Evolutionary conservation across 176 grass and related monocot species (phyloP).

Genomic region (Aechmea fasciata): DNA sequence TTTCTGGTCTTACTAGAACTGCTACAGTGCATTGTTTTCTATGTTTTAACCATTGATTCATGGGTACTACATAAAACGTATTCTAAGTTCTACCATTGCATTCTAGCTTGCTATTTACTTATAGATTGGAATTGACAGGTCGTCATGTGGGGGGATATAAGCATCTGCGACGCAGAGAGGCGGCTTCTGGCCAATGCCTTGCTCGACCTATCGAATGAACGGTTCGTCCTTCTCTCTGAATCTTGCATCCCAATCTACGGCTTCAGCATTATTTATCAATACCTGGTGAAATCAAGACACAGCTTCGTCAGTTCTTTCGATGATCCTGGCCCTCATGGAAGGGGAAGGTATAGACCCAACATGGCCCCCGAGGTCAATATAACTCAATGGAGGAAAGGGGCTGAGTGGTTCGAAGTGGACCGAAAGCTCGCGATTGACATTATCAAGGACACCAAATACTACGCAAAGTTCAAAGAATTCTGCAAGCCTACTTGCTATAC

Average conservation of each 20-base stretch:
- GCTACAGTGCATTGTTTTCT: too few species aligned
- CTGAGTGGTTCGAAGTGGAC: slow-evolving; percentile 65
- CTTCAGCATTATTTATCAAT: slow-evolving; percentile 32
- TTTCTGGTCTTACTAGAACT: too few species aligned
- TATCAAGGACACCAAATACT: slow-evolving; percentile 36
- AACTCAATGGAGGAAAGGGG: slow-evolving; percentile 50
- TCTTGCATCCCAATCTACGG: slow-evolving; percentile 43
- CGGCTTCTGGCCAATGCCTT: slow-evolving; percentile 67
- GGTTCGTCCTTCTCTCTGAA: slow-evolving; percentile 68
- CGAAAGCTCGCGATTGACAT: slow-evolving; percentile 26
- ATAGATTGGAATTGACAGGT: slow-evolving; percentile 17
- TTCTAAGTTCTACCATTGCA: too few species aligned
- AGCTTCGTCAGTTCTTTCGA: slow-evolving; percentile 53
- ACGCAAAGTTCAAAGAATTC: slow-evolving; percentile 35
- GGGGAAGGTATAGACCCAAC: slow-evolving; percentile 28
- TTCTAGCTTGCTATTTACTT: too few species aligned
- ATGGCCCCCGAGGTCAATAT: slow-evolving; percentile 28
- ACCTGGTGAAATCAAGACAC: slow-evolving; percentile 27
- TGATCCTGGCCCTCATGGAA: slow-evolving; percentile 38
- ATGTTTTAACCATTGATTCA: too few species aligned
- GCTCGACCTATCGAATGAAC: slow-evolving; percentile 44
- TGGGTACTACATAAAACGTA: too few species aligned
- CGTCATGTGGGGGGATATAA: slow-evolving; percentile 34
- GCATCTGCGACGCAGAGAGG: slow-evolving; percentile 51
- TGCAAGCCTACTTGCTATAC: slow-evolving; percentile 43